Conservation (phyloP, 805 yeast species). For the Pichia deserticola region DNA sequence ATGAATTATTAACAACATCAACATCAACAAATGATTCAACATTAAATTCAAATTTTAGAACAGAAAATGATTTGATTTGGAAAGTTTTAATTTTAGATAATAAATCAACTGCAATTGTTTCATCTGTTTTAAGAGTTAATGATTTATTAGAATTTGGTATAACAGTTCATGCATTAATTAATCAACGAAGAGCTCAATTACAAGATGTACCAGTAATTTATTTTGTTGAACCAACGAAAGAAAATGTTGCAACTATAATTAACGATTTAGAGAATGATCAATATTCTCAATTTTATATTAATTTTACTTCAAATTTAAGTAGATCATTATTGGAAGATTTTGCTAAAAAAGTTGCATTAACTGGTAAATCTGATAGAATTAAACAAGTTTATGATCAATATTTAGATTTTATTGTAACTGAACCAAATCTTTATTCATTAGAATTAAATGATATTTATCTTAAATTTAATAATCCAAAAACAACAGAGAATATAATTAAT, state of each 20-base stretch:
- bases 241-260: constrained; percentile 61
- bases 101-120: constrained; percentile 75
- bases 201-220: constrained; percentile 95
- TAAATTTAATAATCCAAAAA: constrained; percentile 58
- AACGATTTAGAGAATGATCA: constrained; percentile 67
- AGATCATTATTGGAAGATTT: constrained; percentile 81
- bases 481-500: constrained; percentile 71
- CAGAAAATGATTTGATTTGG: constrained; percentile 77
- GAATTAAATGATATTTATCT: constrained; percentile 63
- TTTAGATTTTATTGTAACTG: constrained; percentile 85
- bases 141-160: constrained; percentile 87
- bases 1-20: constrained; percentile 30
- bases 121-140: constrained; percentile 87
- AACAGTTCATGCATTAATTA: constrained; percentile 77
- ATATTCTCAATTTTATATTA: constrained; percentile 74
- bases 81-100: constrained; percentile 80
- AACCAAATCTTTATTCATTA: constrained; percentile 80
- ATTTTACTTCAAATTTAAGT: constrained; percentile 74
- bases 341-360: constrained; percentile 70
- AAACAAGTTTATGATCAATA: constrained; percentile 93
- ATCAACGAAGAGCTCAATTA: constrained; percentile 66
- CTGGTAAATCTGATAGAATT: constrained; percentile 64
- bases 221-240: constrained; percentile 81
- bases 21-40: constrained; percentile 34
- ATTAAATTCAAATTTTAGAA: too few species aligned